phyloP scores from a whole-genome alignment of 805 yeast species.

The Phaffomyces thermotolerans region DNA sequence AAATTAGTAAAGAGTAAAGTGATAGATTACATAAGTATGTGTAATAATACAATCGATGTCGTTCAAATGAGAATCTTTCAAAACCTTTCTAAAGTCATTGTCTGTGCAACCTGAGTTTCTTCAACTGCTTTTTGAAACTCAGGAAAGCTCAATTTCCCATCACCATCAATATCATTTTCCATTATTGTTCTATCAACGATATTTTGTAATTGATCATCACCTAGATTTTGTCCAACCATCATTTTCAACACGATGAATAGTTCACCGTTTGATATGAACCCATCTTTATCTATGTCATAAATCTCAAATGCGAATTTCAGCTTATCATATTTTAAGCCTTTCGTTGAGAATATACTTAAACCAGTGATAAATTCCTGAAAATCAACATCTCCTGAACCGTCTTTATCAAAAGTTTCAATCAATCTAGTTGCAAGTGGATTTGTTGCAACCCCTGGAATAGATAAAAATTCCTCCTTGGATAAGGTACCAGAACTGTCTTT shows the following conservation, averaged over 20 bases:
- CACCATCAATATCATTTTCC: constrained; percentile 87
- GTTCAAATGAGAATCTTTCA: constrained; percentile 8
- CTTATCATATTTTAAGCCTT: constrained; percentile 75
- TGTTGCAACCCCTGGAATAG: constrained; percentile 85
- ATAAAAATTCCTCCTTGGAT: constrained; percentile 82
- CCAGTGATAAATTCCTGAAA: constrained; percentile 91
- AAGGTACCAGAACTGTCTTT: constrained; percentile 89
- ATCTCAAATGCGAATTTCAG: constrained; percentile 85
- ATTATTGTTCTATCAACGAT: constrained; percentile 94
- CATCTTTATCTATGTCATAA: constrained; percentile 94
- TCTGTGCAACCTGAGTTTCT: constrained; percentile 49
- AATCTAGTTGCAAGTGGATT: constrained; percentile 88
- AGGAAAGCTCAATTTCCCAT: constrained; percentile 75
- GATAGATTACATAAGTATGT: too few species aligned
- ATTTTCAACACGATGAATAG: constrained; percentile 83
- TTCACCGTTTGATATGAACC: constrained; percentile 93
- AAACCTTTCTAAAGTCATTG: constrained; percentile 47
- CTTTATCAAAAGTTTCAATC: constrained; percentile 91
- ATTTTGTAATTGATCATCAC: constrained; percentile 85
- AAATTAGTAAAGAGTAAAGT: too few species aligned
- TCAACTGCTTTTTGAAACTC: constrained; percentile 71
- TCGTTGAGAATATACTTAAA: constrained; percentile 79
- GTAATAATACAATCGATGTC: too few species aligned
- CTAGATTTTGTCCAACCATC: constrained; percentile 93
- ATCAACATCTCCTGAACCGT: constrained; percentile 88